Percentiles rank a stretch among this genome's conserved stretches.
Conservation (phyloP, 305 asterid species). For the Fraxinus ornus region DNA sequence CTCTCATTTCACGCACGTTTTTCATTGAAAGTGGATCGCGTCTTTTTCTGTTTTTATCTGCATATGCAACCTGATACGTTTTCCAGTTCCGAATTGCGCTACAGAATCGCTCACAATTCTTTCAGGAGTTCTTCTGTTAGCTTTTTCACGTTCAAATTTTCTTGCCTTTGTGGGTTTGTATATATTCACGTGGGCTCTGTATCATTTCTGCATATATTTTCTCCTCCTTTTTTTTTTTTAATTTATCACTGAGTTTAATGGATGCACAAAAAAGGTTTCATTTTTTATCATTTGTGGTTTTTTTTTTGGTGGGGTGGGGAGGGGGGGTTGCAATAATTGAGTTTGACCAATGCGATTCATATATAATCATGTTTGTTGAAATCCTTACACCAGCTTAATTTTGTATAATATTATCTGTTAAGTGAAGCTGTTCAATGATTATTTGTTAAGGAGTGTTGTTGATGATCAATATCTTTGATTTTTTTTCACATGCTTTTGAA, state of each 20-base stretch:
- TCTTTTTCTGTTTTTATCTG: not conserved
- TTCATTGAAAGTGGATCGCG: not conserved
- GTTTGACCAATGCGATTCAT: constrained; percentile 7
- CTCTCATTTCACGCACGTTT: not conserved
- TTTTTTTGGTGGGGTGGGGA: no score
- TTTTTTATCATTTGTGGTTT: not conserved
- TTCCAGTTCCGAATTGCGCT: constrained; percentile 29
- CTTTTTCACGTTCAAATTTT: constrained; percentile 8
- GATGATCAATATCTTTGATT: not conserved
- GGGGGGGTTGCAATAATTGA: not conserved
- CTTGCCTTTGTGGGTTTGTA: not conserved
- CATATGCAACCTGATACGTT: not conserved
- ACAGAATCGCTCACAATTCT: constrained; percentile 15
- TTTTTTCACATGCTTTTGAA: not conserved
- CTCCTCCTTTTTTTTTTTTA: not conserved
- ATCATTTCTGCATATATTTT: not conserved
- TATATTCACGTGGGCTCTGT: not conserved
- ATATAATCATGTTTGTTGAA: constrained; percentile 24
- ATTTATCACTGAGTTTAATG: constrained; percentile 4
- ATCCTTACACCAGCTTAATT: not conserved
- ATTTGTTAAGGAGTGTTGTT: not conserved
- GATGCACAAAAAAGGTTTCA: constrained; percentile 6
- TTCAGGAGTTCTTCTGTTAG: constrained; percentile 1
- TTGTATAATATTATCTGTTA: not conserved
- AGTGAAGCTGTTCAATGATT: not conserved